These are phyloP conservation scores for Stereum hirsutum DNA, from an alignment of 1,284 basidiomycete genomes.

Conservation along the genomic window DNA sequence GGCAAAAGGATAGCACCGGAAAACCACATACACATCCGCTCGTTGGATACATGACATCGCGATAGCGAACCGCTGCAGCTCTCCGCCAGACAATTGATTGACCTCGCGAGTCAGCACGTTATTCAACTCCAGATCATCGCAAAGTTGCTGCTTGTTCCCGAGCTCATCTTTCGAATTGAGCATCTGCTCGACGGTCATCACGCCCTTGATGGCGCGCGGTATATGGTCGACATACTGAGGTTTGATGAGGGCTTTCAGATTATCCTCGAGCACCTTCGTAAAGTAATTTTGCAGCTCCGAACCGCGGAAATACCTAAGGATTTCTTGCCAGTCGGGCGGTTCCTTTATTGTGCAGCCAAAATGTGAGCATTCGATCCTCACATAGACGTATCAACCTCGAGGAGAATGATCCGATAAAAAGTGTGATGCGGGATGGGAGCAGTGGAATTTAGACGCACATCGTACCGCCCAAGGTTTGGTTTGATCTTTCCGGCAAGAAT, in stretches of 20 bases:
- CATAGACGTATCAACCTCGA: background rate
- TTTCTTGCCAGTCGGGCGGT: conserved; percentile 96
- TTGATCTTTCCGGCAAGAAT: conserved; percentile 93
- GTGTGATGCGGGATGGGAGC: background rate
- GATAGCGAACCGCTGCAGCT: conserved; percentile 93
- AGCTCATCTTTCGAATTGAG: conserved; percentile 81
- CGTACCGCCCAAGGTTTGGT: conserved; percentile 86
- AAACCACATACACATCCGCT: conserved; percentile 72
- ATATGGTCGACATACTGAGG: conserved; percentile 99
- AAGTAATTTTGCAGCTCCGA: conserved; percentile 98
- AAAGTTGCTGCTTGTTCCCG: conserved; percentile 77
- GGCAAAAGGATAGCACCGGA: conserved; percentile 6
- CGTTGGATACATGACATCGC: conserved; percentile 88
- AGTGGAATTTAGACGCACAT: conserved; percentile 66
- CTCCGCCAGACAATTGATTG: conserved; percentile 84
- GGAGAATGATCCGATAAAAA: background rate
- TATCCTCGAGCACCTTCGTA: conserved; percentile 97
- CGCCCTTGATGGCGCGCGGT: conserved; percentile 89
- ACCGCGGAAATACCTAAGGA: conserved; percentile 94
- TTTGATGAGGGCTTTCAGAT: conserved; percentile 95
- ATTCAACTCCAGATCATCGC: conserved; percentile 78
- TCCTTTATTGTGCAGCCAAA: conserved; percentile 59
- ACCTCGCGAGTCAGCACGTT: conserved; percentile 82
- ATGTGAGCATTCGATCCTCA: too few relatives aligned
- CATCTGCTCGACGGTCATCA: conserved; percentile 82